Conservation (phyloP, 495 filamentous ascomycete species). For the Xylaria flabelliformis region DNA sequence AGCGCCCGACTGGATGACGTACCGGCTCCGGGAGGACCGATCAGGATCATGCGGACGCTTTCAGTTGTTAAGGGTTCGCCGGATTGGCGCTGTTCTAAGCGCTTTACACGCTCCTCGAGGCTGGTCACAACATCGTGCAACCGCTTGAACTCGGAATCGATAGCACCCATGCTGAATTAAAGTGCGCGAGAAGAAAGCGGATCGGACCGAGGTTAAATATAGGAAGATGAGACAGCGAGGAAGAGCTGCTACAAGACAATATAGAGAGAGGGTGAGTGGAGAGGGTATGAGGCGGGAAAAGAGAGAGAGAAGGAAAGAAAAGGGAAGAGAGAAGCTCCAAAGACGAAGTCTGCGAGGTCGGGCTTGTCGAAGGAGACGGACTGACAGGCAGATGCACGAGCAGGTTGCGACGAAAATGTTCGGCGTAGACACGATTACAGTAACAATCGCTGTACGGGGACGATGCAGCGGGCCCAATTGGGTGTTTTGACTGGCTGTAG, state of each 20-base stretch:
- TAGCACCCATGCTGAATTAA: slow-evolving; percentile 74
- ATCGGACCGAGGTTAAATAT: slow-evolving; percentile 46
- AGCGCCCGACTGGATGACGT: slow-evolving; percentile 45
- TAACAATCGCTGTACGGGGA: slow-evolving; percentile 16
- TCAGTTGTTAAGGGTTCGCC: slow-evolving; percentile 59
- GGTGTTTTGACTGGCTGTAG: slow-evolving; percentile 20
- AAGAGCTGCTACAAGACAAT: background rate
- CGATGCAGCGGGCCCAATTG: slow-evolving; percentile 22
- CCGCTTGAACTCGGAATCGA: slow-evolving; percentile 77
- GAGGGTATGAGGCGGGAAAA: slow-evolving; percentile 28
- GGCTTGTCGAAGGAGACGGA: slow-evolving; percentile 15
- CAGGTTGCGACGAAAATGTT: slow-evolving; percentile 25
- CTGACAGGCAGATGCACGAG: slow-evolving; percentile 9
- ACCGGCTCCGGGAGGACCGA: slow-evolving; percentile 98
- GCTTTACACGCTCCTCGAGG: slow-evolving; percentile 82
- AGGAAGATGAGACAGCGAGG: slow-evolving; percentile 16
- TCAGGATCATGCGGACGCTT: slow-evolving; percentile 91
- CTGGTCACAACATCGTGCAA: slow-evolving; percentile 79
- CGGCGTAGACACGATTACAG: slow-evolving; percentile 15
- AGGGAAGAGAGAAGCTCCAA: slow-evolving; percentile 21
- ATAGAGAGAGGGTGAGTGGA: slow-evolving; percentile 30
- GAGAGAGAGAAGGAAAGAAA: slow-evolving; percentile 27
- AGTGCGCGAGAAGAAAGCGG: slow-evolving; percentile 36
- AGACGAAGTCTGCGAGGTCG: slow-evolving; percentile 24
- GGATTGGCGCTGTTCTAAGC: slow-evolving; percentile 70